Conservation (phyloP, 768 basidiomycete genomes). For the Hygrophoropsis aurantiaca region DNA sequence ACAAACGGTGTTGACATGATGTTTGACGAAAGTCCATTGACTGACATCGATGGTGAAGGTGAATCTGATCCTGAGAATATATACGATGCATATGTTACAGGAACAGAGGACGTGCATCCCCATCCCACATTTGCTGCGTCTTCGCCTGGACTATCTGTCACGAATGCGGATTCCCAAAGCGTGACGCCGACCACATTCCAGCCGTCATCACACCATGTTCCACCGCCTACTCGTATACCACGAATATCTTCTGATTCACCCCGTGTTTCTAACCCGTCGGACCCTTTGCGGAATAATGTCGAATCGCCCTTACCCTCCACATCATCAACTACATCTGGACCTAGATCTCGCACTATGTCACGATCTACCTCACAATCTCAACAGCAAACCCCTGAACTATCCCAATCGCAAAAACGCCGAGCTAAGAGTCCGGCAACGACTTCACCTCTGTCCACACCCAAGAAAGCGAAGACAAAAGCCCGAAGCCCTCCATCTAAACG, state of each 20-base stretch:
- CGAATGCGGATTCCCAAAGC: constrained; percentile 32
- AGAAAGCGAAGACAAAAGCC: constrained; percentile 37
- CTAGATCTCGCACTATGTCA: constrained; percentile 17
- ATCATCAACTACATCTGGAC: constrained; percentile 28
- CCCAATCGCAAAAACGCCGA: constrained; percentile 35
- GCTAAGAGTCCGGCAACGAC: constrained; percentile 49
- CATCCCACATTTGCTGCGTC: constrained; percentile 17
- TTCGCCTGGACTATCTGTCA: constrained; percentile 15
- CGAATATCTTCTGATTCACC: constrained; percentile 46
- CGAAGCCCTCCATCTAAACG: constrained; percentile 31
- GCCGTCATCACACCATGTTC: constrained; percentile 33
- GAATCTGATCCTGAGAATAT: constrained; percentile 40
- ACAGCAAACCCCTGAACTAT: constrained; percentile 28
- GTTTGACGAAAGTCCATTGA: constrained; percentile 72
- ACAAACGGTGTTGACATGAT: constrained; percentile 51
- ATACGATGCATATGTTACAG: constrained; percentile 34
- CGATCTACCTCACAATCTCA: constrained; percentile 30
- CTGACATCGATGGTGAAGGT: constrained; percentile 66
- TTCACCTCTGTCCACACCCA: constrained; percentile 37
- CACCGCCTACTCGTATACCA: constrained; percentile 42
- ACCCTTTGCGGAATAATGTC: constrained; percentile 34
- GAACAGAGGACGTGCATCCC: constrained; percentile 12
- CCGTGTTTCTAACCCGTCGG: constrained; percentile 43
- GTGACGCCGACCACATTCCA: constrained; percentile 42
- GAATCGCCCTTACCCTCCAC: constrained; percentile 41